Percentiles rank a stretch among this genome's conserved stretches.
Conservation (phyloP, 805 yeast species). For the Lachancea fermentati region DNA sequence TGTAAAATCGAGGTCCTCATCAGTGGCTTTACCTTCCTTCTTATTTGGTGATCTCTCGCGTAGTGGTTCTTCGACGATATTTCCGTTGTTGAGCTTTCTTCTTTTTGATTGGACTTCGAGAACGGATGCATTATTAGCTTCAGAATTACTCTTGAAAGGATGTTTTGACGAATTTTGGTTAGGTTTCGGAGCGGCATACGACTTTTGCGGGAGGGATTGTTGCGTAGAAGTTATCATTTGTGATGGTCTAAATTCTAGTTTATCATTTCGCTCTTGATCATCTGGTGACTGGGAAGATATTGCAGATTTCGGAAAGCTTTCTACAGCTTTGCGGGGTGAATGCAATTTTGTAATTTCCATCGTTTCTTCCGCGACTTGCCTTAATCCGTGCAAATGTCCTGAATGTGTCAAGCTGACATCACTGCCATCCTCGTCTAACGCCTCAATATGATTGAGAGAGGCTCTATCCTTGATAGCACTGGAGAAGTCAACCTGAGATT, state of each 20-base stretch:
- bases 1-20: constrained; percentile 17
- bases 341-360: constrained; percentile 5
- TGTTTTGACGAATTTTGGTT: too few species aligned
- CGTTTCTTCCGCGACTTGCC: constrained; percentile 2
- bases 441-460: too few species aligned
- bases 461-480: too few species aligned
- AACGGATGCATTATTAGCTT: too few species aligned
- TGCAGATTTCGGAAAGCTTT: background rate
- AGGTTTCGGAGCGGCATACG: background rate
- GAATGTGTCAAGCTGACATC: too few species aligned
- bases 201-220: background rate
- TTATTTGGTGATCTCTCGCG: background rate
- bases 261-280: background rate
- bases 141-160: too few species aligned
- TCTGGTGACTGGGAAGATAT: background rate
- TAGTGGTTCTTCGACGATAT: background rate
- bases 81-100: constrained; percentile 4
- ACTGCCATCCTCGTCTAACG: too few species aligned
- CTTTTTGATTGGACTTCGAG: constrained; percentile 2
- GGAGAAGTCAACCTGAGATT: too few species aligned
- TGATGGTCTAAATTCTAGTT: background rate
- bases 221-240: constrained; percentile 1
- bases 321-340: background rate
- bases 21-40: background rate
- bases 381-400: too few species aligned